These are phyloP conservation scores for Periglandula ipomoeae DNA, from an alignment of 2,329 filamentous ascomycete genomes.

Conservation along the genomic window DNA sequence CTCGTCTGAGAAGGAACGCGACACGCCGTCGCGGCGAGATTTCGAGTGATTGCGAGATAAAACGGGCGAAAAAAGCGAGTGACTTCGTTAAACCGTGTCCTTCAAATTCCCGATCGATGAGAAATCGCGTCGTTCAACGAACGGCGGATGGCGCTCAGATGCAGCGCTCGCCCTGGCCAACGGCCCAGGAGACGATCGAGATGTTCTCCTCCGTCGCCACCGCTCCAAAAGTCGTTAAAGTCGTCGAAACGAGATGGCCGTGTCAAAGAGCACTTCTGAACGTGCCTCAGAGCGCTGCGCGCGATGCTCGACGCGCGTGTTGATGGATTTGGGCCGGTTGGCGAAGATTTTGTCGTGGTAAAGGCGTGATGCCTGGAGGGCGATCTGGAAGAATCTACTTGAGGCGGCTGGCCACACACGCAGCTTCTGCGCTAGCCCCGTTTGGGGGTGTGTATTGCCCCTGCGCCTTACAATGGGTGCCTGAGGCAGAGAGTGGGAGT, in stretches of 20 bases:
- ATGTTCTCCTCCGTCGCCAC: slow-evolving; percentile 37
- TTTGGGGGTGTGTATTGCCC: slow-evolving; percentile 13
- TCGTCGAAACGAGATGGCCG: slow-evolving; percentile 26
- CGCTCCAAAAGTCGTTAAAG: slow-evolving; percentile 28
- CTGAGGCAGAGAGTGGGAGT: slow-evolving; percentile 14
- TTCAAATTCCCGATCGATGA: slow-evolving; percentile 22
- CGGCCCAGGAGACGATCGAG: slow-evolving; percentile 38
- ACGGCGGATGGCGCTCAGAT: slow-evolving; percentile 32
- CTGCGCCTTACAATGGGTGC: slow-evolving; percentile 13
- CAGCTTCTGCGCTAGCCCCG: slow-evolving; percentile 23
- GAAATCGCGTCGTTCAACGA: slow-evolving; percentile 20
- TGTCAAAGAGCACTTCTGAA: slow-evolving; percentile 21
- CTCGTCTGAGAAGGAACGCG: slow-evolving; percentile 10
- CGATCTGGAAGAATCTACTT: slow-evolving; percentile 34
- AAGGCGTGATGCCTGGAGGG: slow-evolving; percentile 28
- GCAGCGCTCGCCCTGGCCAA: slow-evolving; percentile 35
- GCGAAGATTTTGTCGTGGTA: slow-evolving; percentile 35
- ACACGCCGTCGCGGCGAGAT: slow-evolving; percentile 3
- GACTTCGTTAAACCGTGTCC: slow-evolving; percentile 15
- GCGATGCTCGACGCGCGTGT: slow-evolving; percentile 45
- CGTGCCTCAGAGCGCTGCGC: slow-evolving; percentile 24
- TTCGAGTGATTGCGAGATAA: slow-evolving; percentile 6
- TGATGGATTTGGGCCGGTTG: slow-evolving; percentile 30
- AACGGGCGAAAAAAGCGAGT: slow-evolving; percentile 14
- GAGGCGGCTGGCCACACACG: slow-evolving; percentile 27